Evolutionary conservation across 352 stramenopile species (phyloP).

Genomic region (Phytopythium ostracodes): DNA sequence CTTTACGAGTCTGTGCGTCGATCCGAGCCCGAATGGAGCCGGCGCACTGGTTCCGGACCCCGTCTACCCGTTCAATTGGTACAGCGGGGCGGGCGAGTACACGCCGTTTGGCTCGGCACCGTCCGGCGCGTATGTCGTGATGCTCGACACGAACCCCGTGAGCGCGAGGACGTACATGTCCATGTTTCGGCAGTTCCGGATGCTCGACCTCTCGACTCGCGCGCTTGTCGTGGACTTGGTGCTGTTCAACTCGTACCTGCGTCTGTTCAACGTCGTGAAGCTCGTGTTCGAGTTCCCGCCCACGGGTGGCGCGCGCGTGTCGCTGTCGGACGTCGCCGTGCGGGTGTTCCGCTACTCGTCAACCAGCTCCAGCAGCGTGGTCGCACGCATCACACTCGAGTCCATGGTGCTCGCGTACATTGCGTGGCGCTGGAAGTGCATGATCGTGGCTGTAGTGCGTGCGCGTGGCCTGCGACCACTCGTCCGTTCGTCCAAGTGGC

Average conservation of each 20-base stretch:
- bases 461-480: constrained; percentile 22
- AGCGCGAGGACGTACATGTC: constrained; percentile 20
- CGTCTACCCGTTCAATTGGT: constrained; percentile 64
- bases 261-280: constrained; percentile 62
- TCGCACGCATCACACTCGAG: constrained; percentile 42
- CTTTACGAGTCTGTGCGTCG: constrained; percentile 30
- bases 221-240: constrained; percentile 61
- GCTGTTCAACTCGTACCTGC: constrained; percentile 58
- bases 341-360: constrained; percentile 55
- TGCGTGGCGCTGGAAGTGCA: constrained; percentile 28
- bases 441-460: constrained; percentile 29
- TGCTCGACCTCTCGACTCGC: constrained; percentile 57
- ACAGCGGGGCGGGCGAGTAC: constrained; percentile 15
- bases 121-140: constrained; percentile 48
- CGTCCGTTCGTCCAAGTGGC: constrained; percentile 31
- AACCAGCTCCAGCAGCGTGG: constrained; percentile 9
- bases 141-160: constrained; percentile 36
- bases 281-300: constrained; percentile 61
- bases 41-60: constrained; percentile 22
- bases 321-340: constrained; percentile 40
- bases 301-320: constrained; percentile 45
- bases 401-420: constrained; percentile 44
- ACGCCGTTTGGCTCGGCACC: constrained; percentile 20
- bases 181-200: constrained; percentile 35
- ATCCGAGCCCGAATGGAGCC: constrained; percentile 50